Conservation (phyloP, 2,329 filamentous ascomycete species). For the Geosmithia morbida region DNA sequence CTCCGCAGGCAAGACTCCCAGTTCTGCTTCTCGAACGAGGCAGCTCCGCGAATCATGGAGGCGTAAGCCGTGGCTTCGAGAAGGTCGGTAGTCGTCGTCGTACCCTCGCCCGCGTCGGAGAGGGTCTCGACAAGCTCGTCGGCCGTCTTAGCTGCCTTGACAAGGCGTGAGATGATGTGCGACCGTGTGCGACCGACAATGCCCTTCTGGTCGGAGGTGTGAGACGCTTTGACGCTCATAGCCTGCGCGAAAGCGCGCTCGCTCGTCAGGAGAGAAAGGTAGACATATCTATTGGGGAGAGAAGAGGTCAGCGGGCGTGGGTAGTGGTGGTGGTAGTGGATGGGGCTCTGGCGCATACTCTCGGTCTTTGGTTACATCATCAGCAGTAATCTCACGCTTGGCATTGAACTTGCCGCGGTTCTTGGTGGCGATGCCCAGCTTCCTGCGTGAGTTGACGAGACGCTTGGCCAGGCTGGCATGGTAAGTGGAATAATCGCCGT, state of each 20-base stretch:
- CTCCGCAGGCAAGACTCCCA: slow-evolving; percentile 68
- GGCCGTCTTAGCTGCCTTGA: slow-evolving; percentile 63
- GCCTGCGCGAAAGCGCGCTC: slow-evolving; percentile 93
- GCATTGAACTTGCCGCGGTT: slow-evolving; percentile 75
- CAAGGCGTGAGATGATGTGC: slow-evolving; percentile 77
- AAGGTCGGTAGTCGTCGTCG: slow-evolving; percentile 55
- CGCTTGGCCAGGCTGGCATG: slow-evolving; percentile 66
- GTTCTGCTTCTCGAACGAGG: slow-evolving; percentile 73
- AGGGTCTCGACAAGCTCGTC: slow-evolving; percentile 53
- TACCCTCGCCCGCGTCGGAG: slow-evolving; percentile 44
- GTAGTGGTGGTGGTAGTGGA: background rate
- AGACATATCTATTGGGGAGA: slow-evolving; percentile 43
- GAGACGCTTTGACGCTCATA: slow-evolving; percentile 81
- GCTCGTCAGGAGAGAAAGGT: slow-evolving; percentile 69
- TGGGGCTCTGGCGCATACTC: slow-evolving; percentile 48
- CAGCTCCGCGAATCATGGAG: slow-evolving; percentile 59
- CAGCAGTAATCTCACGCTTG: slow-evolving; percentile 55
- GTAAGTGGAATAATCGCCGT: slow-evolving; percentile 82
- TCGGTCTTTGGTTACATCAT: slow-evolving; percentile 59
- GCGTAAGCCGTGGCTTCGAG: slow-evolving; percentile 81
- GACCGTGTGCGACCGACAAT: slow-evolving; percentile 68
- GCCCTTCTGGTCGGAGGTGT: slow-evolving; percentile 65
- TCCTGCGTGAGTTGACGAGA: slow-evolving; percentile 71
- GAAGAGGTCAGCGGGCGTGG: background rate
- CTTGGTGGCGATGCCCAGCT: slow-evolving; percentile 68